Evolutionary conservation across 2,329 filamentous ascomycete species (phyloP).

Genomic region (Colletotrichum euphorbiae): DNA sequence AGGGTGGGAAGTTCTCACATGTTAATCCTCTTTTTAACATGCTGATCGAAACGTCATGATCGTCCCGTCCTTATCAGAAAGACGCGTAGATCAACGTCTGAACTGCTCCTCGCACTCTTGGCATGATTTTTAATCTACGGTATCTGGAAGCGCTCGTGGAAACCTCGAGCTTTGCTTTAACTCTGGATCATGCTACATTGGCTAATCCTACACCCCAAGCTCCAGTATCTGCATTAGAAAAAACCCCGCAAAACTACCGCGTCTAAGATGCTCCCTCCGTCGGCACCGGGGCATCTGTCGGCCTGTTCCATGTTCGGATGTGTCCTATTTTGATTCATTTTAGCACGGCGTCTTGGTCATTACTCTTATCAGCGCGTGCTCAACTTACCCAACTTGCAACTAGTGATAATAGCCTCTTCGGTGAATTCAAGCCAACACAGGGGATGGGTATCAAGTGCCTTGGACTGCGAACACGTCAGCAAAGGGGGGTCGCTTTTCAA

Average conservation of each 20-base stretch:
- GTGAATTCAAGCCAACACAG: constrained; percentile 94
- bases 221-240: constrained; percentile 21
- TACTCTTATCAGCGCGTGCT: constrained; percentile 38
- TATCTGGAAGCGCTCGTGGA: not conserved
- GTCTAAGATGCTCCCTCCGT: constrained; percentile 36
- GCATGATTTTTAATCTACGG: not conserved
- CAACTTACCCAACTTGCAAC: constrained; percentile 85
- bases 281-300: constrained; percentile 48
- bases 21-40: constrained; percentile 30
- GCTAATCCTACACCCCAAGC: constrained; percentile 10
- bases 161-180: not conserved
- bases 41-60: constrained; percentile 34
- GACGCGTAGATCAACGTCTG: constrained; percentile 6
- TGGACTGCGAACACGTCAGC: constrained; percentile 66
- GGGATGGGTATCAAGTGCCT: constrained; percentile 86
- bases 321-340: constrained; percentile 65
- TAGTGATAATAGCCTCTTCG: constrained; percentile 91
- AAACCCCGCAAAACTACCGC: not conserved
- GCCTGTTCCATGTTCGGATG: constrained; percentile 79
- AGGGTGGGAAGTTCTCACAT: constrained; percentile 20
- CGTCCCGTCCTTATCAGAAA: constrained; percentile 9
- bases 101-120: not conserved
- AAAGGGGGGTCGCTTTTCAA: not conserved
- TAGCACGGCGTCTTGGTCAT: not conserved
- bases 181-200: not conserved